phyloP scores from a whole-genome alignment of 208 protist genomes.

The Leishmania arabica region DNA sequence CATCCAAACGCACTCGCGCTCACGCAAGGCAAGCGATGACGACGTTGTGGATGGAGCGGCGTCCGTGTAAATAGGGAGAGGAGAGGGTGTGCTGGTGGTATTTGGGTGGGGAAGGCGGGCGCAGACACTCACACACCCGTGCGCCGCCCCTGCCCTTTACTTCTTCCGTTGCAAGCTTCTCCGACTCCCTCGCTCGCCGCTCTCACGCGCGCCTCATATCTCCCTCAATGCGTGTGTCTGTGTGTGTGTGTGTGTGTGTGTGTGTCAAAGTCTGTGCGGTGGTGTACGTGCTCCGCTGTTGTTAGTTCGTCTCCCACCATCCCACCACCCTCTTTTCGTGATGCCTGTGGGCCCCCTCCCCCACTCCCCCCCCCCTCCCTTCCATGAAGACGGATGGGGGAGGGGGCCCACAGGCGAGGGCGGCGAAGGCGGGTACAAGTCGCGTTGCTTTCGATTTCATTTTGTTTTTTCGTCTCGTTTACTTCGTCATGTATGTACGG shows the following conservation, averaged over 20 bases:
- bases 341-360: background rate
- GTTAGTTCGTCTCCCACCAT: background rate
- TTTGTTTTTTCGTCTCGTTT: constrained; percentile 1
- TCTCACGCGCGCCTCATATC: background rate
- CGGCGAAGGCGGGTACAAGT: background rate
- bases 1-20: background rate
- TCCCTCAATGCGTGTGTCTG: background rate
- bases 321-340: background rate
- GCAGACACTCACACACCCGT: background rate
- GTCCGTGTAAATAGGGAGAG: background rate
- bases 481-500: background rate
- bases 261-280: constrained; percentile 1
- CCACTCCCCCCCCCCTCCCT: background rate
- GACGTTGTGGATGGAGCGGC: background rate
- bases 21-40: background rate
- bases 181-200: constrained; percentile 7
- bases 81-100: background rate
- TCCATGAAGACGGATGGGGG: background rate
- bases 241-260: background rate
- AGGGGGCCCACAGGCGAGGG: background rate
- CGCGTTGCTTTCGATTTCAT: background rate
- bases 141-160: too few species aligned
- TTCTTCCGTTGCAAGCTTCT: background rate
- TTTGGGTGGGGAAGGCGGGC: background rate
- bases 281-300: background rate